These are phyloP conservation scores for Vicia faba DNA, from an alignment of 306 rosid species.

Conservation along the genomic window DNA sequence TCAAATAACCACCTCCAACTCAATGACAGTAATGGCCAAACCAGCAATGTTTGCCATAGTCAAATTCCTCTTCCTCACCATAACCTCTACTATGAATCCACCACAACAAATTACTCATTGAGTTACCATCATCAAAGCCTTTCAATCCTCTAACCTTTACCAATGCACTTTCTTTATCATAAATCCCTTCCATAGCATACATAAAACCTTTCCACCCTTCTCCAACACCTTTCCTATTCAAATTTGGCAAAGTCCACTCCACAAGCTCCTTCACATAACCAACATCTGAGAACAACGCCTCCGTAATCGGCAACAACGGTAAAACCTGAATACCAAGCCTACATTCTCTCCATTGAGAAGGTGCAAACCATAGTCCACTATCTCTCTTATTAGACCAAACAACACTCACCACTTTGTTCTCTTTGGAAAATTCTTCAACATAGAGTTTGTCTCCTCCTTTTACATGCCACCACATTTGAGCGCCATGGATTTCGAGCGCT, in stretches of 20 bases:
- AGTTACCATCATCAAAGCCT: conserved; percentile 74
- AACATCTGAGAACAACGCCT: conserved; percentile 42
- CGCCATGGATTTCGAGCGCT: conserved; percentile 70
- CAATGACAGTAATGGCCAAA: conserved; percentile 39
- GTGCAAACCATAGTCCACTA: conserved; percentile 86
- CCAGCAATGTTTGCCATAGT: conserved; percentile 40
- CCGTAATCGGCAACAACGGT: conserved; percentile 56
- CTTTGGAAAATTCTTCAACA: conserved; percentile 58
- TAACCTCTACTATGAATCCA: conserved; percentile 75
- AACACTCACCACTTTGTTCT: conserved; percentile 69
- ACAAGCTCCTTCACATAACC: conserved; percentile 69
- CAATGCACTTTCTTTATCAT: conserved; percentile 58
- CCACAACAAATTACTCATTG: conserved; percentile 73
- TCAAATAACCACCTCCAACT: background rate
- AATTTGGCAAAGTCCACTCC: conserved; percentile 64
- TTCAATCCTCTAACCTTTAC: conserved; percentile 48
- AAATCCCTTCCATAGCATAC: conserved; percentile 72
- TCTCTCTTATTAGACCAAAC: conserved; percentile 84
- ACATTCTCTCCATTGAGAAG: conserved; percentile 72
- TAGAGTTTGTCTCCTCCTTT: conserved; percentile 47
- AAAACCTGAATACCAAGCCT: conserved; percentile 82
- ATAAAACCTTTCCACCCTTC: conserved; percentile 82
- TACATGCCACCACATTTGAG: conserved; percentile 91
- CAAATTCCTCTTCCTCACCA: conserved; percentile 37
- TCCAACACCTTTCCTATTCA: conserved; percentile 63